A percentile compares a stretch with the other conserved stretches of the same genome.
These are phyloP conservation scores for Discostella stelligeroides DNA, from an alignment of 108 stramenopile genomes.

Conservation along the genomic window DNA sequence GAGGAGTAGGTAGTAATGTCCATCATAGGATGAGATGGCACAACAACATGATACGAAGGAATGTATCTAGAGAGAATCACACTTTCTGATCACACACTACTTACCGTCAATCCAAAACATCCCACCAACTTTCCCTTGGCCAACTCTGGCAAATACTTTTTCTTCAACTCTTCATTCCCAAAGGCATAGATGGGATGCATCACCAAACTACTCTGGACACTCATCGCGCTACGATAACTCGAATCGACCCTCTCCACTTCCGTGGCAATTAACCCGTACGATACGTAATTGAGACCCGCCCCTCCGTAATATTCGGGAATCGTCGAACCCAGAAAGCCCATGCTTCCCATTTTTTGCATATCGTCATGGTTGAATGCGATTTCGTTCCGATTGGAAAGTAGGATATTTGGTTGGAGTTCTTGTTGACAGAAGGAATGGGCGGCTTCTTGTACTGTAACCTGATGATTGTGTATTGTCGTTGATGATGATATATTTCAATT, in stretches of 20 bases:
- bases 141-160: constrained; percentile 87
- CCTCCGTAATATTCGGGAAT: constrained; percentile 88
- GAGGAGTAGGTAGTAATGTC: not conserved
- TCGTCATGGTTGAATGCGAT: constrained; percentile 65
- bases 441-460: constrained; percentile 54
- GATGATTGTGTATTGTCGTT: no score
- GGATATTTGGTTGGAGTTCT: constrained; percentile 78
- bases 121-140: constrained; percentile 86
- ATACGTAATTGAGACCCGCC: constrained; percentile 78
- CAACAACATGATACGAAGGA: not conserved
- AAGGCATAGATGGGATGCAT: constrained; percentile 97
- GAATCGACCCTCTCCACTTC: constrained; percentile 93
- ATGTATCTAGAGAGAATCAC: not conserved
- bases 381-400: constrained; percentile 88
- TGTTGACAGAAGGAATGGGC: constrained; percentile 79
- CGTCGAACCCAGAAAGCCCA: constrained; percentile 92
- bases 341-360: constrained; percentile 86
- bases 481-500: no score
- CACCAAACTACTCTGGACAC: constrained; percentile 91
- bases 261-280: constrained; percentile 89
- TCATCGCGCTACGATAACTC: constrained; percentile 90
- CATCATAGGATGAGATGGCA: constrained; percentile 18
- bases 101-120: constrained; percentile 93
- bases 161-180: constrained; percentile 83
- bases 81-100: no score